Percentiles rank a stretch among this genome's conserved stretches.
Evolutionary conservation across 192 early-diverging fungal species (phyloP).

Genomic region (Coemansia javaensis): DNA sequence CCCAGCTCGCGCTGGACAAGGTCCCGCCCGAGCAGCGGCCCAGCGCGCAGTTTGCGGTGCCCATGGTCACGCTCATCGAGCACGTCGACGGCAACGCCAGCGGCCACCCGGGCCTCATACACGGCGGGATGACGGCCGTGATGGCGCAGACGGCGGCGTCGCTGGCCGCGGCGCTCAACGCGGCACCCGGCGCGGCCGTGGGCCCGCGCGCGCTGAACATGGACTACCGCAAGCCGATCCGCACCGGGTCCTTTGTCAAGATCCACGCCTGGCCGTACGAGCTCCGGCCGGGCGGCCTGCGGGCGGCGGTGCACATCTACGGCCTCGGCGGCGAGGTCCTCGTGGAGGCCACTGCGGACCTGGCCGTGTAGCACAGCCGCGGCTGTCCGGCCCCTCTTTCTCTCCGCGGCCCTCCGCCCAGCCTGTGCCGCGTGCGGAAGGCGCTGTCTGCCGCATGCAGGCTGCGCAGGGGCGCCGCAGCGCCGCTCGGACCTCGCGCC

Average conservation of each 20-base stretch:
- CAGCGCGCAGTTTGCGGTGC: neutral
- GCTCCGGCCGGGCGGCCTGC: neutral
- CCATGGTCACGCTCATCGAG: conserved; percentile 38
- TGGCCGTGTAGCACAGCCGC: conserved; percentile 8
- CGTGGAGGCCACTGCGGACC: conserved; percentile 28
- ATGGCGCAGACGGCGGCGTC: conserved; percentile 34
- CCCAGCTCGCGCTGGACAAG: conserved; percentile 13
- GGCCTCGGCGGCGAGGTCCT: conserved; percentile 19
- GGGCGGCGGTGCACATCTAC: conserved; percentile 30
- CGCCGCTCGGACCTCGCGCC: too few relatives aligned
- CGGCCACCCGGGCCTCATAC: conserved; percentile 39
- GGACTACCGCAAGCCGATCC: conserved; percentile 42
- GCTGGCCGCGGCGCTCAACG: conserved; percentile 31
- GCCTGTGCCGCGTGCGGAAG: too few relatives aligned
- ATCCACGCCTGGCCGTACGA: conserved; percentile 40
- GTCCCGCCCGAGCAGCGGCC: conserved; percentile 17
- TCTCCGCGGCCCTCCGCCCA: too few relatives aligned
- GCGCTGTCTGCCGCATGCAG: too few relatives aligned
- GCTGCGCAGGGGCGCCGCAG: too few relatives aligned
- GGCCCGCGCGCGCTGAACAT: conserved; percentile 30
- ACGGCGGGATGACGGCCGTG: conserved; percentile 42
- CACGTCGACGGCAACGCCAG: conserved; percentile 26
- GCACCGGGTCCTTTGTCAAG: conserved; percentile 35
- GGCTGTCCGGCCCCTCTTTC: too few relatives aligned
- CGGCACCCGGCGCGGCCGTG: conserved; percentile 5